These are phyloP conservation scores for Ilyonectria sp. DNA, from an alignment of 2,329 filamentous ascomycete genomes.

Conservation along the genomic window DNA sequence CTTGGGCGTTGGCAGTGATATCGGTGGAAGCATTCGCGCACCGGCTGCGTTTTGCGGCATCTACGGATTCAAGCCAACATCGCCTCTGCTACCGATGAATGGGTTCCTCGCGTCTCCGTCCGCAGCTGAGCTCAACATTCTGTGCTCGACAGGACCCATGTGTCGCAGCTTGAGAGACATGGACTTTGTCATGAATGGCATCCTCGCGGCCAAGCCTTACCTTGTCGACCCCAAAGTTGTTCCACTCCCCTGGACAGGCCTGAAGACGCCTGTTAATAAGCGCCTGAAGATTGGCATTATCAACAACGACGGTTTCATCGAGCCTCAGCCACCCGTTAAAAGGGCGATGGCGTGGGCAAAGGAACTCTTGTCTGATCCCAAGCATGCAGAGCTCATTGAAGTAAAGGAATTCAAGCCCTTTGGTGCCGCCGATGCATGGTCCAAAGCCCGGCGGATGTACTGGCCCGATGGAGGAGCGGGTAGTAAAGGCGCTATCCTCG, in stretches of 20 bases:
- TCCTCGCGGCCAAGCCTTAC: constrained; percentile 37
- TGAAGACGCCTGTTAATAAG: constrained; percentile 27
- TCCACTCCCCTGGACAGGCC: constrained; percentile 51
- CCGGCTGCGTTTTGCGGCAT: constrained; percentile 51
- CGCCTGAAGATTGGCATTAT: constrained; percentile 61
- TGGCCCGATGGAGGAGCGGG: constrained; percentile 61
- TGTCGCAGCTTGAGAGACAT: constrained; percentile 44
- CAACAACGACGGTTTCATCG: constrained; percentile 54
- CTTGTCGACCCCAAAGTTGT: constrained; percentile 49
- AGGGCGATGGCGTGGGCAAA: constrained; percentile 56
- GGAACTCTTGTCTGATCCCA: constrained; percentile 34
- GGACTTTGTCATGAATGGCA: constrained; percentile 38
- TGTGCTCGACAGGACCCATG: constrained; percentile 49
- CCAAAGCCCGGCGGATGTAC: constrained; percentile 58
- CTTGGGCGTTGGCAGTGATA: constrained; percentile 57
- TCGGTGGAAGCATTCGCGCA: constrained; percentile 54
- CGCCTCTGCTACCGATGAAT: constrained; percentile 45
- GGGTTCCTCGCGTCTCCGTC: constrained; percentile 44
- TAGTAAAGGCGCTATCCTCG: constrained; percentile 50
- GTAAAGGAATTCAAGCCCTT: constrained; percentile 55
- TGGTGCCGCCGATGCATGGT: constrained; percentile 48
- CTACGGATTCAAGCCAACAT: constrained; percentile 44
- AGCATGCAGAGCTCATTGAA: constrained; percentile 41
- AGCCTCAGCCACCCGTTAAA: constrained; percentile 57
- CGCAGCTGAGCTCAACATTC: constrained; percentile 52